Evolutionary conservation across 2,329 filamentous ascomycete genomes (phyloP), one percentile per base, ranked within the genome.

Genomic region (Macrophomina tecta): DNA sequence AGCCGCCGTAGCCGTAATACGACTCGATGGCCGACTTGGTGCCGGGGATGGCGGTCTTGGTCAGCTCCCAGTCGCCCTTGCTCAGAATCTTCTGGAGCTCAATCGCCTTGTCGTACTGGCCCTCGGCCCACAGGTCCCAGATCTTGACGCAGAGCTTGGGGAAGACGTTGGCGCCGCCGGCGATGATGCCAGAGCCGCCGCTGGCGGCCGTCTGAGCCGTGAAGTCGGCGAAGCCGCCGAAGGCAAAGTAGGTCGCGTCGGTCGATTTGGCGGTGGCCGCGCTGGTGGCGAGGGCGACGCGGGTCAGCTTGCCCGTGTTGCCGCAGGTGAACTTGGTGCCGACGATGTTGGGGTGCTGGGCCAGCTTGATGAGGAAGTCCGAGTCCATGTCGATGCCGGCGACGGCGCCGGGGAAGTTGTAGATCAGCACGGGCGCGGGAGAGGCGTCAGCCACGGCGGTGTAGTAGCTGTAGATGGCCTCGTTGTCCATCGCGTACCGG

Each of bases 241-340:
- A 93, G 23, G 92, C 92, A 86, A 95, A 91, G 83, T 94, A 96
- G 7, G 79, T 81, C 16, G 77, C 80, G 42, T 80, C 79, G 42
- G 75, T 69, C 67, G 74, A 76, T 71, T 79, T 80, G 62, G 90
- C 88, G 0, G 90, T 93, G 78, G 89, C 87, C 67, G 92, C 91
- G 72, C 91, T 82, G 56, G 90, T 88, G 53, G 88, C 91, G 14
- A 86, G 80, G 6, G 92, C 92, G 4, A 97, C 91, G 38, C 93
- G 89, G 12, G 92, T 94, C 70, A 96, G 85, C 82, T 96, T 97
- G 70, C 93, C 93, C 0, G 92, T 95, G 83, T 92, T 95, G 70
- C 91, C 93, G 77, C 92, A 96, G 48, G 93, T 97, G 84, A 97
- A 96, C 79, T 97, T 97, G 65, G 92, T 94, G 69, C 93, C 93